Percentiles rank a stretch among this genome's conserved stretches.
Evolutionary conservation across 805 yeast species (phyloP).

Genomic region (Starmerella bacillaris): DNA sequence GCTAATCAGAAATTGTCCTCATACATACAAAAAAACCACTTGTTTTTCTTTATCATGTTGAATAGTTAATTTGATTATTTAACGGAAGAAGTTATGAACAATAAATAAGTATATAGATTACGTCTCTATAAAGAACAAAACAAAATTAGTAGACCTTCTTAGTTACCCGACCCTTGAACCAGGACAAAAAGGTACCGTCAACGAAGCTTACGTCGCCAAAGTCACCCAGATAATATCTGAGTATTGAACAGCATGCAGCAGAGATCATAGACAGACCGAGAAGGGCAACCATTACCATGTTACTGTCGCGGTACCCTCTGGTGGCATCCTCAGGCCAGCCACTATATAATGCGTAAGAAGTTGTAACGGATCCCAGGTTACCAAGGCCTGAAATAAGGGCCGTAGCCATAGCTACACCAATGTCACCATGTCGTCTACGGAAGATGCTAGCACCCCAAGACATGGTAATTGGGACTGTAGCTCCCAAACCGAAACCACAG

Average conservation of each 20-base stretch:
- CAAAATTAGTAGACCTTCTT: not conserved
- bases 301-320: constrained; percentile 46
- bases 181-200: constrained; percentile 14
- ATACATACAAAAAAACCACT: too few relatives aligned
- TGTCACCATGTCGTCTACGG: constrained; percentile 53
- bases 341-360: constrained; percentile 66
- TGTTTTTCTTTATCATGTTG: too few relatives aligned
- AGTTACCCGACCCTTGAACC: constrained; percentile 7
- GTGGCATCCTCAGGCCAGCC: constrained; percentile 73
- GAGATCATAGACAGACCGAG: constrained; percentile 54
- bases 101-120: too few relatives aligned
- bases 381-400: constrained; percentile 79
- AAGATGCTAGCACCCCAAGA: constrained; percentile 66
- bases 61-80: too few relatives aligned
- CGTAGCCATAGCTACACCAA: constrained; percentile 66
- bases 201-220: constrained; percentile 12
- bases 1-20: too few relatives aligned
- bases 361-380: constrained; percentile 67
- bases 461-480: constrained; percentile 80
- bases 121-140: not conserved
- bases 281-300: constrained; percentile 70
- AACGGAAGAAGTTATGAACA: too few relatives aligned
- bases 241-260: constrained; percentile 21
- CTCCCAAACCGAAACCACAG: constrained; percentile 77
- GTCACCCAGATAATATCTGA: constrained; percentile 25